Evolutionary conservation across 2,329 filamentous ascomycete genomes (phyloP), one percentile per base, ranked within the genome.

Genomic region (Diaporthe sp.): DNA sequence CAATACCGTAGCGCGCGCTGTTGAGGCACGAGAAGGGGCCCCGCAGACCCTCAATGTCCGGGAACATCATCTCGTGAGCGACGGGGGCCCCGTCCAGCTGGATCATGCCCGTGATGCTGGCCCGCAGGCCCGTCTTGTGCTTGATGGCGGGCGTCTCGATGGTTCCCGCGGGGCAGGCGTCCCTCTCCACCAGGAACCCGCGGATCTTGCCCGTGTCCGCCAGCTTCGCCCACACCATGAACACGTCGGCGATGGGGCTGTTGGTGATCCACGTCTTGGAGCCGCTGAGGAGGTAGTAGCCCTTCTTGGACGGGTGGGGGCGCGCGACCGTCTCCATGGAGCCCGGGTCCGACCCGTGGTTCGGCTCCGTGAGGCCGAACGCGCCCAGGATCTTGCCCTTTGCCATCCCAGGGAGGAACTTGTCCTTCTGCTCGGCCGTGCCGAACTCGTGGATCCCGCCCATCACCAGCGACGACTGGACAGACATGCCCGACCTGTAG

Each of bases 41-140:
- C 75, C 86, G 90, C 42, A 99, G 88, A 7, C 97, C 97, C 82
- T 98, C 94, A 7, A 98, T 90, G 1, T 94, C 90, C 0, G 96
- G 96, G 80, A 99, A 95, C 95, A 99, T 97, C 85, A 98, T 98
- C 79, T 91, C 94, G 78, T 93, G 92, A 0, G 95, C 92, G 0
- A 99, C 95, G 0, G 97, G 96, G 78, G 94, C 96, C 76, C 94
- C 92, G 77, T 98, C 96, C 81, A 99, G 89, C 79, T 98, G 95
- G 78, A 99, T 98, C 97, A 98, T 98, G 73, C 97, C 97, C 0
- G 97, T 99, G 77, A 98, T 94, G 17, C 94, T 97, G 17, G 97
- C 97, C 74, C 97, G 90, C 42, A 99, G 90, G 2, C 96, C 97
- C 76, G 94, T 98, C 89, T 99, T 99, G 86, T 98, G 91, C 87